Evolutionary conservation across 2,329 filamentous ascomycete genomes (phyloP).

Genomic region (Calonectria pseudoturangicola): DNA sequence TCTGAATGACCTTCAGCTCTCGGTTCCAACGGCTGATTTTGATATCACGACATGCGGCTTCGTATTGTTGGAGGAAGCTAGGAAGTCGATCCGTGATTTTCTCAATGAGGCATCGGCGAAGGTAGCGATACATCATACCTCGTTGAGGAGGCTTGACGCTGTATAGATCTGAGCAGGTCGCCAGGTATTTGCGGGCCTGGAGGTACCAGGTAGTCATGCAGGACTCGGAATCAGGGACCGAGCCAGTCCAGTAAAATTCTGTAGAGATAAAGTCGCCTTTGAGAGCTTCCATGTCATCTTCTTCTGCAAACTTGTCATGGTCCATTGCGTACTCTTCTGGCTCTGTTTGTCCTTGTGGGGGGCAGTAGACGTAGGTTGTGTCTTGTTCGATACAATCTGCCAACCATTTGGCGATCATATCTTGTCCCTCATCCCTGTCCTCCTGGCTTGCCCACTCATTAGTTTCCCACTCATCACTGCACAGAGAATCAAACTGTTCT

Average conservation of each 20-base stretch:
- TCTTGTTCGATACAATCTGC: conserved; percentile 44
- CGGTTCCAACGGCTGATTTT: conserved; percentile 76
- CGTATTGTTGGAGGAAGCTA: conserved; percentile 69
- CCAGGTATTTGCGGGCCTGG: conserved; percentile 44
- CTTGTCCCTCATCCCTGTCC: conserved; percentile 4
- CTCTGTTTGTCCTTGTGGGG: conserved; percentile 45
- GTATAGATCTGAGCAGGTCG: conserved; percentile 72
- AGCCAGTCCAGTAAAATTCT: conserved; percentile 48
- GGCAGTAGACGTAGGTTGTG: conserved; percentile 48
- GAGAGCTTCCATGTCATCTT: conserved; percentile 69
- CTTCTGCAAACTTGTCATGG: conserved; percentile 35
- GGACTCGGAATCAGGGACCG: conserved; percentile 33
- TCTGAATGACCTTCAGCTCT: conserved; percentile 67
- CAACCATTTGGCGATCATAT: conserved; percentile 46
- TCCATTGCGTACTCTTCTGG: conserved; percentile 14
- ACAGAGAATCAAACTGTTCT: conserved; percentile 75
- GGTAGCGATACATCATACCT: conserved; percentile 79
- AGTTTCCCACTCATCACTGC: conserved; percentile 51
- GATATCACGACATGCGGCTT: conserved; percentile 68
- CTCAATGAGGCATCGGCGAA: conserved; percentile 74
- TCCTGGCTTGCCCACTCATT: conserved; percentile 6
- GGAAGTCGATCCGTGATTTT: conserved; percentile 68
- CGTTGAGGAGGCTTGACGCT: conserved; percentile 73
- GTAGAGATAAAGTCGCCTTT: conserved; percentile 66
- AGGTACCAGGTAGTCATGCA: conserved; percentile 37